Percentiles rank a stretch among this genome's conserved stretches.
Evolutionary conservation across 2,329 filamentous ascomycete genomes (phyloP).

Genomic region (Botrytis squamosa): DNA sequence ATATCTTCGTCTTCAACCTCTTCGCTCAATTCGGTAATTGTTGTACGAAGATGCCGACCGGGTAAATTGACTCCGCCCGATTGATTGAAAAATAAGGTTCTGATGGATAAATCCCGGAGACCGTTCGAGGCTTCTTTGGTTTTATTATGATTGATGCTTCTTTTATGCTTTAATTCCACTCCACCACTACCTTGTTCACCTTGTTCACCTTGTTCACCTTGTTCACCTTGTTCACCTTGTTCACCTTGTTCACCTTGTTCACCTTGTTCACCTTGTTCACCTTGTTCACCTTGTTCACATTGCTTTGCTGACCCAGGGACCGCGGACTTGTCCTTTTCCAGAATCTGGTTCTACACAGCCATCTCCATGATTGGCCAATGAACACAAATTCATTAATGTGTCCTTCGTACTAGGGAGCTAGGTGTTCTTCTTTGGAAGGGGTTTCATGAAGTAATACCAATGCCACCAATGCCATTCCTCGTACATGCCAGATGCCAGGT

Average conservation of each 20-base stretch:
- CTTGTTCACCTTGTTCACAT: neutral
- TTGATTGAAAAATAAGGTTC: neutral
- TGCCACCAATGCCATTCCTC: neutral
- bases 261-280: too few species aligned
- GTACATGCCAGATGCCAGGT: neutral
- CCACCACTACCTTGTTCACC: too few species aligned
- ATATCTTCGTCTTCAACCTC: neutral
- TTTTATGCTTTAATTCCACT: neutral
- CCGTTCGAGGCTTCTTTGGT: neutral
- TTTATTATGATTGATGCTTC: neutral
- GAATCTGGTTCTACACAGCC: neutral
- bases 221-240: too few species aligned
- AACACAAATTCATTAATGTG: neutral
- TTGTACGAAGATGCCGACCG: neutral
- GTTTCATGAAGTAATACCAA: neutral
- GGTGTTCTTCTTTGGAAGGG: neutral
- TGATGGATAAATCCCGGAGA: constrained; percentile 5
- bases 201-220: neutral
- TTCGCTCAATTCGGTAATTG: neutral
- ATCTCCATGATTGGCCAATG: neutral
- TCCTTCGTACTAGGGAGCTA: neutral
- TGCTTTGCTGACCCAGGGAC: neutral
- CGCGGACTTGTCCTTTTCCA: neutral
- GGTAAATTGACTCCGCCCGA: neutral
- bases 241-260: neutral